Conservation (phyloP, 2,329 filamentous ascomycete species). For the Ceratocystis destructans region DNA sequence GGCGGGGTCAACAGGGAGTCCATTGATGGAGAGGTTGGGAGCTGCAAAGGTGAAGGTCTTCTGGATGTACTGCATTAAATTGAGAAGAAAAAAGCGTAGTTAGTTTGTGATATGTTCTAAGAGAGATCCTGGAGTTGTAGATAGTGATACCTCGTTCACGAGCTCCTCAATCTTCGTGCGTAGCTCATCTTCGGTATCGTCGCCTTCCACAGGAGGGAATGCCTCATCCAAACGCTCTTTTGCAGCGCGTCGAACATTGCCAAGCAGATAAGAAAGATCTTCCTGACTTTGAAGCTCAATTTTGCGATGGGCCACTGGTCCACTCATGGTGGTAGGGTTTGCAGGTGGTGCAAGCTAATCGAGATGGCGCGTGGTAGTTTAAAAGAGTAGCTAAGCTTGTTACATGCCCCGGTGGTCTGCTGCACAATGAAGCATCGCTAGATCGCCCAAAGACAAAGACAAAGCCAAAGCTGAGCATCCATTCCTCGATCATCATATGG, state of each 20-base stretch:
- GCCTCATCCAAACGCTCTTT: conserved; percentile 52
- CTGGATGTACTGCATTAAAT: conserved; percentile 40
- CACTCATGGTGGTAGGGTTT: conserved; percentile 25
- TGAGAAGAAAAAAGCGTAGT: background rate
- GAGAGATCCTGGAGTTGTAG: background rate
- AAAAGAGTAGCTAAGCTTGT: background rate
- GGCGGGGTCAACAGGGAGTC: conserved; percentile 35
- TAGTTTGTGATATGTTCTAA: background rate
- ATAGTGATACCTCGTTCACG: conserved; percentile 40
- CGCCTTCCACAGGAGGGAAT: conserved; percentile 45
- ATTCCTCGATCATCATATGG: too few relatives aligned
- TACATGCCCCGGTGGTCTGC: background rate
- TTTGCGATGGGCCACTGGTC: conserved; percentile 46
- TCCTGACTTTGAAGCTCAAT: conserved; percentile 68
- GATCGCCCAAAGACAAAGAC: background rate
- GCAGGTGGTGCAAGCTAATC: background rate
- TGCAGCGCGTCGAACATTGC: conserved; percentile 55
- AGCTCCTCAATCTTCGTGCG: conserved; percentile 45
- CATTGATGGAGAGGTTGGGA: conserved; percentile 50
- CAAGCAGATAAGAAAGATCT: conserved; percentile 56
- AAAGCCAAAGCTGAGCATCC: background rate
- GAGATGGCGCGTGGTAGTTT: background rate
- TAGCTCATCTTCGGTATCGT: conserved; percentile 40
- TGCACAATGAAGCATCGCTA: background rate
- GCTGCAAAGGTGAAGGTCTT: conserved; percentile 45